These are phyloP conservation scores for Exophiala sideris DNA, from an alignment of 2,329 filamentous ascomycete species.

Conservation along the genomic window DNA sequence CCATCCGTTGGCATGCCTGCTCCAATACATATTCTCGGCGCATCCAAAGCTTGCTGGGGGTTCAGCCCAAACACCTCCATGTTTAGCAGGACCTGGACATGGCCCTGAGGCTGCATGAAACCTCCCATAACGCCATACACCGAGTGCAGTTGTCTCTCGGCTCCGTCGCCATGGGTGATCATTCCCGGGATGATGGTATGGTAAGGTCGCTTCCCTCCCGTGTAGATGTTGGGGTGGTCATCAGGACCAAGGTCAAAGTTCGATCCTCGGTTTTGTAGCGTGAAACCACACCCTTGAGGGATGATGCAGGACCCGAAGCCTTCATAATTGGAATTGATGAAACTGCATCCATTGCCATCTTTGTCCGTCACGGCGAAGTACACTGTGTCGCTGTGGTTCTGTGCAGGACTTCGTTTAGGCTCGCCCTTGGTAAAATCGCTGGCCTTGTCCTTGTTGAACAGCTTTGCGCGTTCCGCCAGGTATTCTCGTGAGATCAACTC, in stretches of 20 bases:
- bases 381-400: constrained; percentile 85
- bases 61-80: constrained; percentile 78
- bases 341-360: constrained; percentile 84
- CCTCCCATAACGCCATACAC: constrained; percentile 97
- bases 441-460: constrained; percentile 57
- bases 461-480: constrained; percentile 64
- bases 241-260: constrained; percentile 70
- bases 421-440: constrained; percentile 61
- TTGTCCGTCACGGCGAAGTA: constrained; percentile 85
- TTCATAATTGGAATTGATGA: constrained; percentile 93
- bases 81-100: constrained; percentile 87
- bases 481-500: constrained; percentile 70
- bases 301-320: constrained; percentile 84
- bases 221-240: constrained; percentile 74
- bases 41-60: constrained; percentile 85
- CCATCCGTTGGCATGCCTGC: constrained; percentile 57
- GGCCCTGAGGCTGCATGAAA: constrained; percentile 97
- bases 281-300: constrained; percentile 82
- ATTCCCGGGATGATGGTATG: constrained; percentile 97
- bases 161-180: constrained; percentile 61
- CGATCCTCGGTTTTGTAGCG: constrained; percentile 83
- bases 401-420: constrained; percentile 63
- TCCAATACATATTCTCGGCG: constrained; percentile 84
- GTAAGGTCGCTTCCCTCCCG: constrained; percentile 82
- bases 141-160: constrained; percentile 70